A percentile compares a stretch with the other conserved stretches of the same genome.
Evolutionary conservation across 257 asterid genomes (phyloP).

Genomic region (Ilex aquifolium): DNA sequence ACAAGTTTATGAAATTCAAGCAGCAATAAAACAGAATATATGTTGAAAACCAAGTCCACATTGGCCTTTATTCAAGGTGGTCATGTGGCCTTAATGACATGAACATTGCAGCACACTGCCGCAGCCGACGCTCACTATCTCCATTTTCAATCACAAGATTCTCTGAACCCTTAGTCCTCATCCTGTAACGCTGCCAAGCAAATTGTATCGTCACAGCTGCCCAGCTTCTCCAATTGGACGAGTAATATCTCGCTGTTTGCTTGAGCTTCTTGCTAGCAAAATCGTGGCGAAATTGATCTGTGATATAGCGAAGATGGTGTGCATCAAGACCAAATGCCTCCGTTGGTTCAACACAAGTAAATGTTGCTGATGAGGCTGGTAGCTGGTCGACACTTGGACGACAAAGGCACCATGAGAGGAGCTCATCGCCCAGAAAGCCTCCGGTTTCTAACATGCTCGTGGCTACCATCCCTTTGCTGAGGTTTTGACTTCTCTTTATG

Average conservation of each 20-base stretch:
- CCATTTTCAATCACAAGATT: slow-evolving; percentile 17
- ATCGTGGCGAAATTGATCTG: slow-evolving; percentile 80
- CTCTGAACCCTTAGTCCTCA: slow-evolving; percentile 41
- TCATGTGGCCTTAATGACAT: slow-evolving; percentile 87
- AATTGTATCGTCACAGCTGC: slow-evolving; percentile 83
- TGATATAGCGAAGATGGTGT: slow-evolving; percentile 54
- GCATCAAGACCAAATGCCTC: slow-evolving; percentile 77
- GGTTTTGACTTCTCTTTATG: slow-evolving; percentile 65
- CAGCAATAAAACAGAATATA: no score
- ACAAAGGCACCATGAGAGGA: slow-evolving; percentile 89
- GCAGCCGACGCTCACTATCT: slow-evolving; percentile 51
- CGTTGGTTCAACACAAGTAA: slow-evolving; percentile 58
- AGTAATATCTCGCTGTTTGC: slow-evolving; percentile 59
- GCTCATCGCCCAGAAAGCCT: slow-evolving; percentile 87
- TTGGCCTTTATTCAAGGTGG: slow-evolving; percentile 60
- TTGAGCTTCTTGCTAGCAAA: slow-evolving; percentile 71
- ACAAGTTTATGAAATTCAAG: no score
- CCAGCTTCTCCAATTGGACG: slow-evolving; percentile 96
- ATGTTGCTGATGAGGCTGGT: slow-evolving; percentile 87
- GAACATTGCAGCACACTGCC: slow-evolving; percentile 77
- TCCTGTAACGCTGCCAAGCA: slow-evolving; percentile 65
- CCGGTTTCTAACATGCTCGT: slow-evolving; percentile 69
- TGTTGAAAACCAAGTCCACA: no score
- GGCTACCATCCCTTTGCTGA: slow-evolving; percentile 68
- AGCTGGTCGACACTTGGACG: slow-evolving; percentile 71